Conservation (phyloP, 257 asterid genomes). For the Solanum sitiens region DNA sequence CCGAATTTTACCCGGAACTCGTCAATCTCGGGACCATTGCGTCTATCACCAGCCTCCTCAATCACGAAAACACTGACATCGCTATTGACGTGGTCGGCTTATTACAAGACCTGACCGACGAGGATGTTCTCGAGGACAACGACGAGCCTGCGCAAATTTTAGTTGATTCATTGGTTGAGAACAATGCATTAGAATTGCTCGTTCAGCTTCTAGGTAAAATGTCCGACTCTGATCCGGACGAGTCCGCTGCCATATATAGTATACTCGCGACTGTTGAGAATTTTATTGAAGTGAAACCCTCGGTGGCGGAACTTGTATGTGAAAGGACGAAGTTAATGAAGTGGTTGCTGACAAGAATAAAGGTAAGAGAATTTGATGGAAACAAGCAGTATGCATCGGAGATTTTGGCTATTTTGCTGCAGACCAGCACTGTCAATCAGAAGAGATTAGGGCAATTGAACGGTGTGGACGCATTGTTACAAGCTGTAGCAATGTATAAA, state of each 20-base stretch:
- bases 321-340: conserved; percentile 90
- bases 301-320: conserved; percentile 75
- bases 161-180: conserved; percentile 78
- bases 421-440: conserved; percentile 67
- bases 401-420: conserved; percentile 84
- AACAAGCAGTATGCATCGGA: conserved; percentile 97
- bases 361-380: conserved; percentile 73
- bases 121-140: conserved; percentile 84
- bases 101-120: conserved; percentile 87
- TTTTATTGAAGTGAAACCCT: conserved; percentile 76
- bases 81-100: conserved; percentile 76
- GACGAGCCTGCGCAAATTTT: conserved; percentile 70
- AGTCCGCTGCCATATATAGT: conserved; percentile 69
- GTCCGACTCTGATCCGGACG: conserved; percentile 80
- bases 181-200: conserved; percentile 72
- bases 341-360: conserved; percentile 88
- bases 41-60: conserved; percentile 64
- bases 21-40: conserved; percentile 68
- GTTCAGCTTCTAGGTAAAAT: conserved; percentile 66
- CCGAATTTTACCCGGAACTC: conserved; percentile 89
- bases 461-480: conserved; percentile 87
- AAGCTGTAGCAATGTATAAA: conserved; percentile 95
- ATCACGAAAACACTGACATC: conserved; percentile 77
- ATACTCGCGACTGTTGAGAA: conserved; percentile 73
- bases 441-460: conserved; percentile 91